Base-by-base conservation (phyloP, 768 basidiomycete species). In the Russula brevipes region DNA sequence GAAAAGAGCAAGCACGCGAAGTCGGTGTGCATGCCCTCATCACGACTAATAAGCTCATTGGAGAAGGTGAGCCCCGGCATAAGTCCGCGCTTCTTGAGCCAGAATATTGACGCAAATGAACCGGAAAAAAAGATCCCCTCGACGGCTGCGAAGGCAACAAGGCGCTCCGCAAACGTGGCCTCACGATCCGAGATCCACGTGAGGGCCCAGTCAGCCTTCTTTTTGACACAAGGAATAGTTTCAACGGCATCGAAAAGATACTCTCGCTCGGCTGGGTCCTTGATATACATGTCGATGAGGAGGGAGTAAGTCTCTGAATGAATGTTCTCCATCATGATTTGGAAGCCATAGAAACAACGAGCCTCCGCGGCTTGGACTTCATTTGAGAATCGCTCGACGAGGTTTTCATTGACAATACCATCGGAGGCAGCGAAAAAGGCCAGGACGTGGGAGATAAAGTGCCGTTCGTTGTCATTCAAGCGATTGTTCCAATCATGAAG, bases 251-350 rank as follows among this genome's bases (percentile, higher is more conserved):
- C 86, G 72, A 98, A 97, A 7, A 98, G 87, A 69, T 86, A 86
- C 42, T 85, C 83, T 46, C 93, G 86, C 70, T 91, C 76, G 1
- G 73, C 77, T 5, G 83, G 71, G 59, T 98, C 94, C 70, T 89
- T 90, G 75, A 98, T 91, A 73, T 96, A 97, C 5, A 87, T 91
- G 73, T 97, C 94, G 70, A 98, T 95, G 69, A 98, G 86, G 42
- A 97, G 84, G 0, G 94, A 97, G 75, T 98, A 98, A 0, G 94
- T 95, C 72, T 98, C 94, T 3, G 94, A 94, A 75, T 98, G 95
- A 44, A 98, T 85, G 73, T 98, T 98, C 70, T 97, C 95, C 85
- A 96, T 98, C 94, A 97, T 97, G 69, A 98, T 91, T 73, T 98
- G 94, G 78, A 96, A 97, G 17, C 94, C 94, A 71, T 97, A 98